Base-by-base conservation (phyloP, 1,139 yeast species). In the Blastobotrys elegans region DNA sequence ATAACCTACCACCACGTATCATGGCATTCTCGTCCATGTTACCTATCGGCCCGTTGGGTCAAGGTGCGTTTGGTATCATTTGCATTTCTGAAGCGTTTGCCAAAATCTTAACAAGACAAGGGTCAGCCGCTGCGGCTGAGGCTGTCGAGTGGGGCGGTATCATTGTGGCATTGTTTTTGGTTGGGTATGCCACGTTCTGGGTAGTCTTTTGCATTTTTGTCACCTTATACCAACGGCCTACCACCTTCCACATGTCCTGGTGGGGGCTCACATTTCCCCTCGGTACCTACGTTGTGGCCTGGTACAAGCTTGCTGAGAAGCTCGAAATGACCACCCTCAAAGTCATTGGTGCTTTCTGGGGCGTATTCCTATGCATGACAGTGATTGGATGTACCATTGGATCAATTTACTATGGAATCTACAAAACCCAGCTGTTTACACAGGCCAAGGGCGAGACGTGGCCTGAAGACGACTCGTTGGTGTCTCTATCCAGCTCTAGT, bases 251-350 rank as follows among this genome's bases (percentile, higher is more conserved):
- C 50, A 75, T 76, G 54, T 79, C 81, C 0, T 86, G 84, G 76
- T 88, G 96, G 95, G 80, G 89, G 27, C 78, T 85, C 73, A 84
- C 96, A 53, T 89, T 89, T 80, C 96, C 96, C 1, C 61, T 87
- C 56, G 96, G 96, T 2, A 87, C 96, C 0, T 82, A 85, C 82
- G 71, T 83, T 0, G 65, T 84, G 18, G 78, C 87, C 2, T 75
- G 79, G 55, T 64, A 71, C 18, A 76, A 77, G 56, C 61, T 87
- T 24, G 77, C 72, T 34, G 57, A 53, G 2, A 64, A 74, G 5
- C 72, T 69, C 44, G 72, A 75, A 5, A 68, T 80, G 55, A 61
- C 61, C 35, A 77, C 80, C 2, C 84, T 84, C 66, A 72, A 76
- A 53, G 80, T 80, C 4, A 57, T 86, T 45, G 78, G 84, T 2